Evolutionary conservation across 371 early-diverging fungal species (phyloP).

Genomic region (Blakeslea trispora): DNA sequence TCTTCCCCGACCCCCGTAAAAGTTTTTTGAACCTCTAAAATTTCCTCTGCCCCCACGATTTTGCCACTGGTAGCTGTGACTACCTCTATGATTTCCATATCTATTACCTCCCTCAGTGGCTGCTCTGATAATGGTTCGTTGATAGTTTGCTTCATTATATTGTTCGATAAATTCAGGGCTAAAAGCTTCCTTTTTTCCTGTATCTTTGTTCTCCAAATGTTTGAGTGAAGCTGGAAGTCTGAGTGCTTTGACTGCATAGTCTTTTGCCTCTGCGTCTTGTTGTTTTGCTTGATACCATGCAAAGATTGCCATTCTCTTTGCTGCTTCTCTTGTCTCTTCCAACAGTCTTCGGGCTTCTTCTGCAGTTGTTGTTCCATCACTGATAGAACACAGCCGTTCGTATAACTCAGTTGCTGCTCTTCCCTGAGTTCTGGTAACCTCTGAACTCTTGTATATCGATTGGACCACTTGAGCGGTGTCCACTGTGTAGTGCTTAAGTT

Average conservation of each 20-base stretch:
- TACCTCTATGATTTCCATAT: not conserved
- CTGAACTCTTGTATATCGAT: conserved; percentile 12
- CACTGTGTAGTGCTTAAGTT: conserved; percentile 14
- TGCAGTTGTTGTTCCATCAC: not conserved
- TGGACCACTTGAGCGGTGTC: conserved; percentile 12
- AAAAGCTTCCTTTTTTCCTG: conserved; percentile 9
- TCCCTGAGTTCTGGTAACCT: not conserved
- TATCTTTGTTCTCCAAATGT: conserved; percentile 13
- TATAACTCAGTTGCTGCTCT: conserved; percentile 11
- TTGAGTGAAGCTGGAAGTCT: conserved; percentile 15
- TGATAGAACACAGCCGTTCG: not conserved
- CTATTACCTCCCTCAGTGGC: conserved; percentile 4
- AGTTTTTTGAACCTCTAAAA: conserved; percentile 12
- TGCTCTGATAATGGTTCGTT: not conserved
- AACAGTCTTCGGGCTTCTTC: conserved; percentile 2
- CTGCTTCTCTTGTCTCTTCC: not conserved
- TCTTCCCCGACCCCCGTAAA: conserved; percentile 15
- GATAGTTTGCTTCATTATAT: conserved; percentile 15
- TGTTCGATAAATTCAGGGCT: not conserved
- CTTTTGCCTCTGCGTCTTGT: conserved; percentile 14
- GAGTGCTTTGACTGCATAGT: too few species aligned
- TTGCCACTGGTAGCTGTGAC: not conserved
- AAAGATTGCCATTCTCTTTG: conserved; percentile 3
- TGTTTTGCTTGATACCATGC: conserved; percentile 4
- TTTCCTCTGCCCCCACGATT: conserved; percentile 12